Percentiles rank a stretch among this genome's conserved stretches.
These are phyloP conservation scores for Evansstolkia leycettana DNA, from an alignment of 495 filamentous ascomycete species.

Conservation along the genomic window DNA sequence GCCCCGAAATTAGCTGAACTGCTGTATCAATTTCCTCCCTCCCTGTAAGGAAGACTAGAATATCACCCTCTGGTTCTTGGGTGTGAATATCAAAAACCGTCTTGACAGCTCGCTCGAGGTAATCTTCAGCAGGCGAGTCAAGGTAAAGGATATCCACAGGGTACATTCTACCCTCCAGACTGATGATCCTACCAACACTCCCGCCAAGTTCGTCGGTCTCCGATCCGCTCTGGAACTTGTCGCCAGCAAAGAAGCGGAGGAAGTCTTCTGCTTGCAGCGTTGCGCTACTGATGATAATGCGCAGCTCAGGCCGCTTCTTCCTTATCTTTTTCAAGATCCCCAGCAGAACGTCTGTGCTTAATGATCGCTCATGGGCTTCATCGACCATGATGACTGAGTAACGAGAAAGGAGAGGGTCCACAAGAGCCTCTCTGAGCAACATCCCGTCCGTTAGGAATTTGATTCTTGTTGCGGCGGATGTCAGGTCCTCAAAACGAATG, in stretches of 20 bases:
- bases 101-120: constrained; percentile 74
- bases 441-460: constrained; percentile 97
- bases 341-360: constrained; percentile 88
- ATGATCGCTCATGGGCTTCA: constrained; percentile 90
- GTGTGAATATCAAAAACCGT: constrained; percentile 89
- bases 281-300: constrained; percentile 88
- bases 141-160: constrained; percentile 84
- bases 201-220: constrained; percentile 28
- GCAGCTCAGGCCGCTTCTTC: constrained; percentile 67
- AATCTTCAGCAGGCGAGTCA: constrained; percentile 71
- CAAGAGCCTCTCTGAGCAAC: constrained; percentile 83
- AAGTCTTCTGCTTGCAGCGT: constrained; percentile 90
- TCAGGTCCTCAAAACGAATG: constrained; percentile 91
- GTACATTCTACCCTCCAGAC: constrained; percentile 81
- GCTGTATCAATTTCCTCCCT: constrained; percentile 85
- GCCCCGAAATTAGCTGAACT: constrained; percentile 67
- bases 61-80: constrained; percentile 76
- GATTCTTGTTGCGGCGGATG: constrained; percentile 76
- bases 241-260: constrained; percentile 62
- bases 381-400: constrained; percentile 99
- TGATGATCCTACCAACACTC: constrained; percentile 62
- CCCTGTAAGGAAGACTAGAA: constrained; percentile 85
- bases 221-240: constrained; percentile 24
- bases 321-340: constrained; percentile 91
- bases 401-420: constrained; percentile 81